These are phyloP conservation scores for Calcarisporium arbuscula DNA, from an alignment of 2,329 filamentous ascomycete species.

Conservation along the genomic window DNA sequence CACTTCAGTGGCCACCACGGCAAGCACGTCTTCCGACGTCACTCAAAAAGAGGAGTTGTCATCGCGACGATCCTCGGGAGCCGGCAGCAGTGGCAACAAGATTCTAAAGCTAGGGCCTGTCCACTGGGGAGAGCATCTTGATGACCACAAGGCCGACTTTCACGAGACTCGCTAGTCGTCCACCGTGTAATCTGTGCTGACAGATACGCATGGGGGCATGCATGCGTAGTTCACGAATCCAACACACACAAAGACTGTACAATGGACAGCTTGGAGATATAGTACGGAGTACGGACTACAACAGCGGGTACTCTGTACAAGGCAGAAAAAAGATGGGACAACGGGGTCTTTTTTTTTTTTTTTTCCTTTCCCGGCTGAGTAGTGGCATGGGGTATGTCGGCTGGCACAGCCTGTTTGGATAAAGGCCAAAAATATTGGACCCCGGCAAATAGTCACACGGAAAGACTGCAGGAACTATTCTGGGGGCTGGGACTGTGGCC, in stretches of 20 bases:
- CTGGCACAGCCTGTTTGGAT: too few species aligned
- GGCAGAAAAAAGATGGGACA: background rate
- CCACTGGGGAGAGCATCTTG: slow-evolving; percentile 55
- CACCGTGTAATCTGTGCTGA: slow-evolving; percentile 21
- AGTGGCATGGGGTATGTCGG: too few species aligned
- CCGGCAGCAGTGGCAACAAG: slow-evolving; percentile 35
- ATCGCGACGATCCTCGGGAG: slow-evolving; percentile 47
- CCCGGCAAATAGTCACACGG: too few species aligned
- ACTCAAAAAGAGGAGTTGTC: slow-evolving; percentile 13
- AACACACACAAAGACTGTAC: too few species aligned
- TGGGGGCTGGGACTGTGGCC: too few species aligned
- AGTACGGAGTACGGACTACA: too few species aligned
- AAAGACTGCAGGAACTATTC: too few species aligned
- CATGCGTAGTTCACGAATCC: too few species aligned
- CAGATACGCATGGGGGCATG: background rate
- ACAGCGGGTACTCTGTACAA: background rate
- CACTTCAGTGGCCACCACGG: slow-evolving; percentile 10
- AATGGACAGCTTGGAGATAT: too few species aligned
- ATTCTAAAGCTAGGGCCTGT: slow-evolving; percentile 61
- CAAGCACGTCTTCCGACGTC: slow-evolving; percentile 20
- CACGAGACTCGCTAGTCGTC: slow-evolving; percentile 37
- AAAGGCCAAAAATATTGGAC: too few species aligned
- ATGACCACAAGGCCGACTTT: slow-evolving; percentile 51
- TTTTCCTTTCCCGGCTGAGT: too few species aligned
- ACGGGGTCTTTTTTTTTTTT: background rate